Percentiles rank a stretch among this genome's conserved stretches.
Evolutionary conservation across 2,329 filamentous ascomycete species (phyloP).

Genomic region (Aaosphaeria pasadenensis): DNA sequence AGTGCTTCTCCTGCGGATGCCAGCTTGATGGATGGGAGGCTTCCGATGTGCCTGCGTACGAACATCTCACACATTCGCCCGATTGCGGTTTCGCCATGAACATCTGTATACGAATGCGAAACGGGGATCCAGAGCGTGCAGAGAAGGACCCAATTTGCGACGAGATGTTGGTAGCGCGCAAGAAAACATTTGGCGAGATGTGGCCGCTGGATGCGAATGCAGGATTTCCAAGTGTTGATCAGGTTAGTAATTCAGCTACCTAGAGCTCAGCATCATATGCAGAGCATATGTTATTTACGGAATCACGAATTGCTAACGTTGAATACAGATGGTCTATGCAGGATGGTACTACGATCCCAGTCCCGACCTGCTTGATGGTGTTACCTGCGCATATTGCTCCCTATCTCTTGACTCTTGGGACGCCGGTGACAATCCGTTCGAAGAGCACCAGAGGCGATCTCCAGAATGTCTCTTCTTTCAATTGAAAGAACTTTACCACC

Average conservation of each 20-base stretch:
- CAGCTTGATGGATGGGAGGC: constrained; percentile 90
- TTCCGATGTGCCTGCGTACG: constrained; percentile 75
- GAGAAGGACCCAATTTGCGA: constrained; percentile 72
- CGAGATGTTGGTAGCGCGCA: constrained; percentile 72
- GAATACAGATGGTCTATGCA: constrained; percentile 78
- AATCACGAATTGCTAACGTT: constrained; percentile 77
- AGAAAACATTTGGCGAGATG: constrained; percentile 74
- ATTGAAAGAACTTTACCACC: constrained; percentile 57
- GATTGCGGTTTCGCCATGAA: constrained; percentile 84
- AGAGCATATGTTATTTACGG: constrained; percentile 44
- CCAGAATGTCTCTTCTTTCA: constrained; percentile 80
- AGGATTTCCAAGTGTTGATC: constrained; percentile 51
- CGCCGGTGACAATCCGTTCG: constrained; percentile 82
- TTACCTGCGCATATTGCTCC: constrained; percentile 87
- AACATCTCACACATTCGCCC: constrained; percentile 80
- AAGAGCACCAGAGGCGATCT: constrained; percentile 80
- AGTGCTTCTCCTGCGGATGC: constrained; percentile 83
- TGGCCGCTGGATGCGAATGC: constrained; percentile 75
- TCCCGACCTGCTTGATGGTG: constrained; percentile 79
- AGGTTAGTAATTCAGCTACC: constrained; percentile 51
- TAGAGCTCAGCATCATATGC: neutral
- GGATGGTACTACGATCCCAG: constrained; percentile 94
- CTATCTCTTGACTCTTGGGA: constrained; percentile 94
- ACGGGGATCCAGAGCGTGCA: constrained; percentile 60
- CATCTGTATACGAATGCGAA: constrained; percentile 52